Base-by-base conservation (phyloP, 75 land plant species). In the Picea sitchensis region DNA sequence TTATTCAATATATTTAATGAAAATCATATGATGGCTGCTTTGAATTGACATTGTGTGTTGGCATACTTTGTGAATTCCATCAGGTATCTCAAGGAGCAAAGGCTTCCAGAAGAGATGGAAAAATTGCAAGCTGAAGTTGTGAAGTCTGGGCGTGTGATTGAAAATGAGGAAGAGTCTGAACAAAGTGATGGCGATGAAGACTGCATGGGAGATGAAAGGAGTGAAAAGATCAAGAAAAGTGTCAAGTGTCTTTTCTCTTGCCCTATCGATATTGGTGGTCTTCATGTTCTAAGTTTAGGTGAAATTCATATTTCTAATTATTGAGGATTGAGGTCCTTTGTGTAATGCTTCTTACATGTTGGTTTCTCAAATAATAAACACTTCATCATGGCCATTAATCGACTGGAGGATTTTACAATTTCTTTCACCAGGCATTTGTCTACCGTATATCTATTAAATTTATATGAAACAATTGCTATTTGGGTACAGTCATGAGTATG, bases 81-180 rank as follows among this genome's bases (percentile, higher is more conserved):
- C 77, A 93, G 96, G 87, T 93, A 93, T 77, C 85, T 93, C 30
- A 92, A 87, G 74, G 91, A 93, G 61, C 83, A 80, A 69, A 89
- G 90, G 84, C 90, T 94, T 59, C 94, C 98, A 62, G 86, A 83
- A 31, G 82, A 76, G 64, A 96, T 96, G 94, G 41, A 82, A 23
- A 75, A 69, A 67, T 32, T 90, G 78, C 92, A 87, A 73, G 84
- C 85, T 47, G 87, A 83, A 15, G 76, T 80, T 59, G 61, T 31
- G 20, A 78, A 34, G 76, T 82, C 84, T 77, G 56, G 80, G 44
- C 5, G 51, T 80, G 74, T 20, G 77, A 81, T 58, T 77, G 73
- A 56, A 59, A 80, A 65, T 78, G 83, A 60, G 62, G 82, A 82
- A 63, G 78, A 86, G 31, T 56, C 85, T 68, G 82, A 80, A 34